Conservation (phyloP, 768 basidiomycete genomes). For the Favolaschia claudopus region DNA sequence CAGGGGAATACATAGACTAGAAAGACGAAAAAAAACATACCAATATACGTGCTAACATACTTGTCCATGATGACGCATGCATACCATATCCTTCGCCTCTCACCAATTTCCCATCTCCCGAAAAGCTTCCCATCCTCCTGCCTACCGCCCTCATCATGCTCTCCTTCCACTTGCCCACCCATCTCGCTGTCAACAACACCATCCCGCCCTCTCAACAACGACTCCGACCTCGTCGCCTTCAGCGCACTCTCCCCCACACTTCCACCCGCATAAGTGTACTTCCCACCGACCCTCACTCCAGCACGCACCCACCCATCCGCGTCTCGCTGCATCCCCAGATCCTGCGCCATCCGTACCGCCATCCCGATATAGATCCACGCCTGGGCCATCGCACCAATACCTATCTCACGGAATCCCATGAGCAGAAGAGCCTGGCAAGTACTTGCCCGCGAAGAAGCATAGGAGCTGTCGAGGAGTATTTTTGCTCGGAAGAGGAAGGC, state of each 20-base stretch:
- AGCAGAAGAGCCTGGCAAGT: conserved; percentile 84
- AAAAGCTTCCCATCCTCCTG: conserved; percentile 51
- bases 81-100: conserved; percentile 80
- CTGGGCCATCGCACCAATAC: conserved; percentile 88
- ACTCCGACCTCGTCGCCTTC: not conserved
- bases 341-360: conserved; percentile 93
- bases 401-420: conserved; percentile 85
- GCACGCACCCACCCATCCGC: conserved; percentile 80
- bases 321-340: conserved; percentile 82
- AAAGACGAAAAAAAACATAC: conserved; percentile 40
- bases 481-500: conserved; percentile 74
- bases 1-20: too few species aligned
- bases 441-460: conserved; percentile 74
- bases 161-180: too few species aligned
- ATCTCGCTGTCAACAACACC: too few species aligned
- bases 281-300: conserved; percentile 49
- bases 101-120: conserved; percentile 66
- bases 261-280: not conserved
- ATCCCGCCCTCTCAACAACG: too few species aligned
- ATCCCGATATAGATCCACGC: conserved; percentile 89
- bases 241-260: not conserved
- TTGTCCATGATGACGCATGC: conserved; percentile 82
- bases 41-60: conserved; percentile 82
- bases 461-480: conserved; percentile 66
- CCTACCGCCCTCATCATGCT: not conserved